Evolutionary conservation across 352 stramenopile genomes (phyloP).

Genomic region (Phytophthora colocasiae): DNA sequence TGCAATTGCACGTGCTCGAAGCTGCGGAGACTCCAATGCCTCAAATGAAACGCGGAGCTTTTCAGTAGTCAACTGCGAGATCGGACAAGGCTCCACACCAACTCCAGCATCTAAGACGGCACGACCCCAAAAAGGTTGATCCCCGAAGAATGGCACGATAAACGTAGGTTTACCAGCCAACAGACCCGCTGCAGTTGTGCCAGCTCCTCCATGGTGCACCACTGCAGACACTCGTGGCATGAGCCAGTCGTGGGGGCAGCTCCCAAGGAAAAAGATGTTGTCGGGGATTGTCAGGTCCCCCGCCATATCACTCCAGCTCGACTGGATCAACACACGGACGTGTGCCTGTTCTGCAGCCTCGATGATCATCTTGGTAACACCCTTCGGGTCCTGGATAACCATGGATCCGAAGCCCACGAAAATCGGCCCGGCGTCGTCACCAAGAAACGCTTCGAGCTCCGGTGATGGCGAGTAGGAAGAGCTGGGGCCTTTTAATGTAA

Average conservation of each 20-base stretch:
- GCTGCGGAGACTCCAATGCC: constrained; percentile 57
- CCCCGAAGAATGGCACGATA: constrained; percentile 95
- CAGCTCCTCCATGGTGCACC: constrained; percentile 84
- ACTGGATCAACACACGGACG: constrained; percentile 91
- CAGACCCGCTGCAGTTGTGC: constrained; percentile 92
- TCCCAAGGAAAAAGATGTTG: constrained; percentile 72
- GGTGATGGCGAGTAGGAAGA: constrained; percentile 59
- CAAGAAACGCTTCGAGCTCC: constrained; percentile 77
- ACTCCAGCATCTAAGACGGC: constrained; percentile 85
- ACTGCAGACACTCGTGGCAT: constrained; percentile 90
- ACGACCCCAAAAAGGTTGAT: constrained; percentile 95
- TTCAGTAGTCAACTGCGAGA: constrained; percentile 83
- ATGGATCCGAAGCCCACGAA: constrained; percentile 96
- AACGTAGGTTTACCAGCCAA: constrained; percentile 93
- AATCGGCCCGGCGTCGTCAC: constrained; percentile 71
- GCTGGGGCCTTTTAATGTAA: constrained; percentile 51
- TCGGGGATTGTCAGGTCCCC: constrained; percentile 52
- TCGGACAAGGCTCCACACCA: constrained; percentile 86
- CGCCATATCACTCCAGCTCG: constrained; percentile 86
- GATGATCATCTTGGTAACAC: constrained; percentile 86
- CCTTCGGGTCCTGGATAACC: constrained; percentile 84
- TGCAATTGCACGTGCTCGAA: constrained; percentile 54
- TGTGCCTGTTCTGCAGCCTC: constrained; percentile 67
- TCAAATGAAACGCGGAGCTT: constrained; percentile 83
- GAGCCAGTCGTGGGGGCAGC: constrained; percentile 92